A percentile compares a stretch with the other conserved stretches of the same genome.
phyloP scores from a whole-genome alignment of 352 stramenopile genomes.

The Globisporangium lucens region DNA sequence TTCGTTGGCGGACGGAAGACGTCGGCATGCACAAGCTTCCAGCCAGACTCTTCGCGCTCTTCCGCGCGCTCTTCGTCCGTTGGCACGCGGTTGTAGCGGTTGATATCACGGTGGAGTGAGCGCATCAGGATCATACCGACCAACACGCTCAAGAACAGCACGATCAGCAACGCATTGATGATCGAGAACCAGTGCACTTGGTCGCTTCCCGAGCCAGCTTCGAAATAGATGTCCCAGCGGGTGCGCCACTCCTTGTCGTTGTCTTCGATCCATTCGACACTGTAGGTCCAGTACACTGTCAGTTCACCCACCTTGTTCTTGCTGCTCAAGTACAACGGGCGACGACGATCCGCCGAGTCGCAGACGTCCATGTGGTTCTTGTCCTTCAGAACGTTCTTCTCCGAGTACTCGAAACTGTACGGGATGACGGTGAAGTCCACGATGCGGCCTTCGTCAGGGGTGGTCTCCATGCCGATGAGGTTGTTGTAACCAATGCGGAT shows the following conservation, averaged over 20 bases:
- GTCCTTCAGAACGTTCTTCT: conserved; percentile 60
- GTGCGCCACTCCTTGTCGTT: conserved; percentile 96
- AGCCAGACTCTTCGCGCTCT: conserved; percentile 97
- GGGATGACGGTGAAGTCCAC: conserved; percentile 98
- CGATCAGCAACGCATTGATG: conserved; percentile 99
- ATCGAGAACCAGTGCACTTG: conserved; percentile 99
- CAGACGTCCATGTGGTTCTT: conserved; percentile 74
- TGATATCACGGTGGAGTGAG: conserved; percentile 98
- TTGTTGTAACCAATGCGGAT: conserved; percentile 98
- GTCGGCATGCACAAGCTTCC: conserved; percentile 99
- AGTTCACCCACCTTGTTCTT: conserved; percentile 83
- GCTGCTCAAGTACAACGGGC: conserved; percentile 75
- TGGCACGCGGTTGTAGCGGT: conserved; percentile 95
- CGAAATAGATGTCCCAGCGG: conserved; percentile 99
- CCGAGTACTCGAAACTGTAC: conserved; percentile 95
- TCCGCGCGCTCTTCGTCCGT: conserved; percentile 97
- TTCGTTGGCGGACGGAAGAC: conserved; percentile 97
- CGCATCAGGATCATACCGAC: conserved; percentile 99
- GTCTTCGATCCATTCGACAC: conserved; percentile 95
- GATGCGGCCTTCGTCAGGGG: conserved; percentile 90
- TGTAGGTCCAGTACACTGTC: conserved; percentile 95
- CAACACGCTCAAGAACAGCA: conserved; percentile 98
- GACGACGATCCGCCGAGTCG: conserved; percentile 61
- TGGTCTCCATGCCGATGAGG: conserved; percentile 60
- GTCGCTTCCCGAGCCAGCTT: conserved; percentile 83